A percentile compares a stretch with the other conserved stretches of the same genome.
Conservation (phyloP, 805 yeast genomes). For the Candida pseudoglaebosa region DNA sequence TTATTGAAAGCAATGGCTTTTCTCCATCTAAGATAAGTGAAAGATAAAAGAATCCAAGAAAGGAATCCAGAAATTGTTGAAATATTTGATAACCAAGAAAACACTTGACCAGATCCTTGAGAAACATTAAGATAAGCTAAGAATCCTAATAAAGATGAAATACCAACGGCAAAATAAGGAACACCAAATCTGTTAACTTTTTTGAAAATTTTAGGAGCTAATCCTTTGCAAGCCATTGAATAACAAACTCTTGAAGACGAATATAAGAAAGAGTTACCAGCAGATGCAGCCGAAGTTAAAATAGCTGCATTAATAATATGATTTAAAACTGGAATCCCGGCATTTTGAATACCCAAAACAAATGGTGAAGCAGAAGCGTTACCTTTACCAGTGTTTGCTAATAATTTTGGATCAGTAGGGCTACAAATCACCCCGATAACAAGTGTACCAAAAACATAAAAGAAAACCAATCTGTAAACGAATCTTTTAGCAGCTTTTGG, state of each 20-base stretch:
- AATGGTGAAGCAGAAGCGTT: slow-evolving; percentile 64
- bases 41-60: slow-evolving; percentile 54
- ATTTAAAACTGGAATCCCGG: slow-evolving; percentile 55
- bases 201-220: slow-evolving; percentile 34
- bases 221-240: slow-evolving; percentile 36
- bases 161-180: slow-evolving; percentile 31
- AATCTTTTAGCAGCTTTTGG: slow-evolving; percentile 61
- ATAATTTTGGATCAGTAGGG: slow-evolving; percentile 22
- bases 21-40: slow-evolving; percentile 60
- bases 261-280: slow-evolving; percentile 41
- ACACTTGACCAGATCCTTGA: slow-evolving; percentile 48
- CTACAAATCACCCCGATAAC: slow-evolving; percentile 37
- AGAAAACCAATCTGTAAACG: slow-evolving; percentile 46
- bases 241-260: slow-evolving; percentile 41
- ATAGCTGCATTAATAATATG: slow-evolving; percentile 62
- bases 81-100: slow-evolving; percentile 63
- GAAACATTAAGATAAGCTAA: slow-evolving; percentile 55
- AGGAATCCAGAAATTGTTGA: slow-evolving; percentile 65
- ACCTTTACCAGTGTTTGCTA: slow-evolving; percentile 16
- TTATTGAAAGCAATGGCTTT: slow-evolving; percentile 55
- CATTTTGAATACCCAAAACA: slow-evolving; percentile 60
- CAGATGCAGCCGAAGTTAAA: slow-evolving; percentile 52
- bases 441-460: slow-evolving; percentile 37
- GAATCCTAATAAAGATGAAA: slow-evolving; percentile 36
- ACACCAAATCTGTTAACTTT: slow-evolving; percentile 42